Conservation (phyloP, 2,329 filamentous ascomycete species). For the Emergomyces orientalis region DNA sequence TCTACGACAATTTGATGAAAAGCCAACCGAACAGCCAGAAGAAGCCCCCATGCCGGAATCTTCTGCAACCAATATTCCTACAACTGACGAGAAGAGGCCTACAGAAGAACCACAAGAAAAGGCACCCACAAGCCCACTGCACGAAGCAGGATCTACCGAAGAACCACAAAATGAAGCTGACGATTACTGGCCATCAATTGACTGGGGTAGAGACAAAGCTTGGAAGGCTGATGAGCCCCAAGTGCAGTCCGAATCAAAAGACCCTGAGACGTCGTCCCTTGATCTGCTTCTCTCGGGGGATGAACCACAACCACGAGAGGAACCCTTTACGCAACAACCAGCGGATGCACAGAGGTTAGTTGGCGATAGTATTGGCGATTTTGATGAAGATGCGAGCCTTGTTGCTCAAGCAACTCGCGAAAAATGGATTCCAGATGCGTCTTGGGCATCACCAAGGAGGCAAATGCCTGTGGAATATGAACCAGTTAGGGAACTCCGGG, state of each 20-base stretch:
- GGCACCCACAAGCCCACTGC: conserved; percentile 4
- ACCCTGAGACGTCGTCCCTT: conserved; percentile 14
- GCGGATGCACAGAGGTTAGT: conserved; percentile 1
- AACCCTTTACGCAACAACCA: conserved; percentile 10
- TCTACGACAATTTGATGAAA: neutral
- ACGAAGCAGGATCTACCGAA: conserved; percentile 10
- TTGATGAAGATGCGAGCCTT: conserved; percentile 12
- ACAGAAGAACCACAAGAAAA: conserved; percentile 9
- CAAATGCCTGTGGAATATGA: neutral
- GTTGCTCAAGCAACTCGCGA: neutral
- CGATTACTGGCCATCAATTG: conserved; percentile 31
- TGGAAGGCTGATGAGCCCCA: conserved; percentile 7
- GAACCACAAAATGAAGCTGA: conserved; percentile 17
- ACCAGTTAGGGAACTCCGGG: neutral
- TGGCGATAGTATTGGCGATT: conserved; percentile 12
- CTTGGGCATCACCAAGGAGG: neutral
- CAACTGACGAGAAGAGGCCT: neutral
- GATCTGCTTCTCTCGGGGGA: conserved; percentile 15
- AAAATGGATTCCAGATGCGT: neutral
- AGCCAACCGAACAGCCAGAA: neutral
- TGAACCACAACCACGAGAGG: conserved; percentile 6
- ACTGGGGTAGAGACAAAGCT: conserved; percentile 25
- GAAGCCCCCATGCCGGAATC: neutral
- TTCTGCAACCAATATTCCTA: neutral
- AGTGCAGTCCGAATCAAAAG: neutral